Percentiles rank a stretch among this genome's conserved stretches.
Conservation (phyloP, 768 basidiomycete genomes). For the button mushroom (Agaricus bisporus) region DNA sequence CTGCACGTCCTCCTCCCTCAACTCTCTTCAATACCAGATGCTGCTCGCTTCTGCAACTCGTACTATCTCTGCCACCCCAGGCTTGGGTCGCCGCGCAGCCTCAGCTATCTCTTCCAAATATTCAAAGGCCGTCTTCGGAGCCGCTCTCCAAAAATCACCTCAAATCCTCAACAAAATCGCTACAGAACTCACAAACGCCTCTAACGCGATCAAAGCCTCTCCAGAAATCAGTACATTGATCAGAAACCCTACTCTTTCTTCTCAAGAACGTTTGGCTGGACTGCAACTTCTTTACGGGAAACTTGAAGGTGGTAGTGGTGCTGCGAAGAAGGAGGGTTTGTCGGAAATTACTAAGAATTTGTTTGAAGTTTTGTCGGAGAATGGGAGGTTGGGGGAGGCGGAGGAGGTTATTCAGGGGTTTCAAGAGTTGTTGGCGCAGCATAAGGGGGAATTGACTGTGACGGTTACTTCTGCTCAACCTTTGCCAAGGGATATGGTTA, state of each 20-base stretch:
- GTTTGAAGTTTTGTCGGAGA: conserved; percentile 84
- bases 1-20: conserved; percentile 15
- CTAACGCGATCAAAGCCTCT: conserved; percentile 59
- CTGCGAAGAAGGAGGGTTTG: conserved; percentile 65
- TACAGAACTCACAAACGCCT: conserved; percentile 69
- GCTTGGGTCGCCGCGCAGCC: conserved; percentile 64
- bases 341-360: conserved; percentile 91
- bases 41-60: conserved; percentile 57
- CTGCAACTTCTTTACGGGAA: conserved; percentile 64
- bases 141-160: conserved; percentile 79
- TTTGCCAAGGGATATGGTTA: conserved; percentile 69
- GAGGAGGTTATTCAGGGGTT: conserved; percentile 87
- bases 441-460: conserved; percentile 92
- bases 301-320: conserved; percentile 45
- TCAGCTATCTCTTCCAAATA: conserved; percentile 79
- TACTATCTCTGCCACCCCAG: conserved; percentile 37
- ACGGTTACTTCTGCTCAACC: conserved; percentile 85
- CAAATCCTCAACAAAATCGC: conserved; percentile 82
- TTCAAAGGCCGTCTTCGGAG: conserved; percentile 75
- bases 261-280: conserved; percentile 64
- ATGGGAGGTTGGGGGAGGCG: conserved; percentile 84
- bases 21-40: conserved; percentile 20
- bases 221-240: conserved; percentile 69
- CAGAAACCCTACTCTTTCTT: conserved; percentile 86
- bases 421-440: conserved; percentile 78